Conservation (phyloP, 2,329 filamentous ascomycete genomes). For the Fusarium sp. region DNA sequence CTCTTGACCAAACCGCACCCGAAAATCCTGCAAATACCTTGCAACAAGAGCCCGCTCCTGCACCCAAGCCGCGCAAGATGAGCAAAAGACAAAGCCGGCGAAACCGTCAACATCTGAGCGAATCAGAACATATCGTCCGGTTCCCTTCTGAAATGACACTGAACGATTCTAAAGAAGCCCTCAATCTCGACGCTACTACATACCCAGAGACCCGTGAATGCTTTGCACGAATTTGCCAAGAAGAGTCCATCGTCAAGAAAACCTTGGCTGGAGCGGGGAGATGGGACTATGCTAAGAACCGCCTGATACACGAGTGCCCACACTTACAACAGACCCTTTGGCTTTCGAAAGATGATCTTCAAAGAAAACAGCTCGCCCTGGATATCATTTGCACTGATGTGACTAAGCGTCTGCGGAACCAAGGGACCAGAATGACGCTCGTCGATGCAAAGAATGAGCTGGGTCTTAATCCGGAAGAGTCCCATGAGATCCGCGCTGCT, state of each 20-base stretch:
- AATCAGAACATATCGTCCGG: slow-evolving; percentile 76
- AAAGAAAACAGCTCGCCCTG: slow-evolving; percentile 75
- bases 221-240: slow-evolving; percentile 78
- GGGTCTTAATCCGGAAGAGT: slow-evolving; percentile 59
- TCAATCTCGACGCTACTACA: slow-evolving; percentile 72
- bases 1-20: slow-evolving; percentile 5
- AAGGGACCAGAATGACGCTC: slow-evolving; percentile 76
- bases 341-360: slow-evolving; percentile 67
- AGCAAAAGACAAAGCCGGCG: slow-evolving; percentile 71
- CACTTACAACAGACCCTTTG: slow-evolving; percentile 75
- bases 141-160: slow-evolving; percentile 88
- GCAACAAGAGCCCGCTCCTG: neutral
- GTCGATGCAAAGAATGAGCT: slow-evolving; percentile 77
- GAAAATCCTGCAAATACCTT: neutral
- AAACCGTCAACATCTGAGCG: slow-evolving; percentile 76
- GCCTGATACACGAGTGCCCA: slow-evolving; percentile 72
- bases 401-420: slow-evolving; percentile 79
- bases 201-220: slow-evolving; percentile 75
- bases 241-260: slow-evolving; percentile 79
- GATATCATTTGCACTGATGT: slow-evolving; percentile 86
- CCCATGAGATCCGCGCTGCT: slow-evolving; percentile 72
- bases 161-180: slow-evolving; percentile 79
- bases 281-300: slow-evolving; percentile 79
- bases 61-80: slow-evolving; percentile 8
- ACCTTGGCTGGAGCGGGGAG: slow-evolving; percentile 77